Evolutionary conservation across 768 basidiomycete genomes (phyloP).

Genomic region (Albatrellus ellisii): DNA sequence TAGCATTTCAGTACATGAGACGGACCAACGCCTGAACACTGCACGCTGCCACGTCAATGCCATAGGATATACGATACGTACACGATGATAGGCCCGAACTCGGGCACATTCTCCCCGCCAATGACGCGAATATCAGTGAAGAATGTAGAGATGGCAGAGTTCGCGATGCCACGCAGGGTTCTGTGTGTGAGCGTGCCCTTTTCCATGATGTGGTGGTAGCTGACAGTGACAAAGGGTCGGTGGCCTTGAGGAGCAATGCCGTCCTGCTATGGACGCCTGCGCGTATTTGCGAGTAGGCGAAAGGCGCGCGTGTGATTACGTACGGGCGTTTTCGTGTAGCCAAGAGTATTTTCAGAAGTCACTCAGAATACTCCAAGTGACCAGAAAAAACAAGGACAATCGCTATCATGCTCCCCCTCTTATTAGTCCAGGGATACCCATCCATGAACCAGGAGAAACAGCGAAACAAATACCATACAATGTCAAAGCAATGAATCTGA

Average conservation of each 20-base stretch:
- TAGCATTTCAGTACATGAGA: background rate
- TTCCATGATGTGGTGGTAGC: conserved; percentile 15
- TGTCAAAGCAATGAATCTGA: too few species aligned
- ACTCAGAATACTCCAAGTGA: too few species aligned
- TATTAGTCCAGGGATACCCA: too few species aligned
- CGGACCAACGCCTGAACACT: background rate
- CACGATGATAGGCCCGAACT: conserved; percentile 86
- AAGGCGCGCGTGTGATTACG: too few species aligned
- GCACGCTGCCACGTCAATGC: background rate
- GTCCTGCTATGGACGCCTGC: background rate
- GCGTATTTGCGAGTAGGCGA: background rate
- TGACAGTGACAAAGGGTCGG: background rate
- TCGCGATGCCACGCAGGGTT: conserved; percentile 56
- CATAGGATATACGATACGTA: conserved; percentile 28
- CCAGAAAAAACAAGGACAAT: too few species aligned
- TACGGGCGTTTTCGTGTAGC: too few species aligned
- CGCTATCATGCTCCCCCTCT: too few species aligned
- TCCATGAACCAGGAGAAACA: too few species aligned
- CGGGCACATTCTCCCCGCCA: conserved; percentile 80
- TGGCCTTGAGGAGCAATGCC: background rate
- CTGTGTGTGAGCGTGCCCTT: conserved; percentile 43
- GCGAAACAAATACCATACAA: too few species aligned
- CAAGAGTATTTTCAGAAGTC: too few species aligned
- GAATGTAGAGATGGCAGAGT: conserved; percentile 71
- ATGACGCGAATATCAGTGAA: conserved; percentile 82